These are phyloP conservation scores for Plasmopara halstedii DNA, from an alignment of 352 stramenopile species.

Conservation along the genomic window DNA sequence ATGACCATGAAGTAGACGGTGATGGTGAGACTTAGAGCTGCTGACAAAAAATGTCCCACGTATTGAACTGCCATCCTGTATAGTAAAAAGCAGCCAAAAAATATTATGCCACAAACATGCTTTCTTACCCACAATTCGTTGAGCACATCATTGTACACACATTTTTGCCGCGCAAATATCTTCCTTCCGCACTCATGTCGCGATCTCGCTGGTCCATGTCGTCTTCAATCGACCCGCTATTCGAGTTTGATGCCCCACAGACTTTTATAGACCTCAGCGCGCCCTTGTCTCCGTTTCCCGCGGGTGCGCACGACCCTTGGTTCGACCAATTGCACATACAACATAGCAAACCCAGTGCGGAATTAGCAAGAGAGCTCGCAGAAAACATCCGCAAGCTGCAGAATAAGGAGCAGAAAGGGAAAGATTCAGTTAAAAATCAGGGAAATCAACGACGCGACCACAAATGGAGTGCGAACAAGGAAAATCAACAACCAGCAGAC, in stretches of 20 bases:
- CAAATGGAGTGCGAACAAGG: conserved; percentile 17
- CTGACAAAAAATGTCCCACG: too few species aligned
- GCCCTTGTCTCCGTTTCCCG: conserved; percentile 5
- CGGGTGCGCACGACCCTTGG: conserved; percentile 44
- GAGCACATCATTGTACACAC: too few species aligned
- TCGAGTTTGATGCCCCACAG: conserved; percentile 70
- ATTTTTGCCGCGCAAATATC: conserved; percentile 1
- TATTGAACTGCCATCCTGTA: too few species aligned
- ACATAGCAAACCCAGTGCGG: conserved; percentile 54
- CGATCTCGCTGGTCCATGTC: conserved; percentile 2
- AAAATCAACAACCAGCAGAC: conserved; percentile 22
- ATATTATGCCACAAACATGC: too few species aligned
- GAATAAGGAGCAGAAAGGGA: conserved; percentile 9
- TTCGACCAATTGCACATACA: conserved; percentile 47
- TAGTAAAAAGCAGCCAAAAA: too few species aligned
- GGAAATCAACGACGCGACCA: background rate
- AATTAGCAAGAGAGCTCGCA: conserved; percentile 31
- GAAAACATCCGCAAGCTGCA: conserved; percentile 9
- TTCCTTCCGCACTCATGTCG: conserved; percentile 5
- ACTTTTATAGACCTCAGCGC: conserved; percentile 45
- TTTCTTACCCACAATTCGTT: too few species aligned
- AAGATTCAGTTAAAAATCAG: background rate
- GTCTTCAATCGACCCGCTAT: conserved; percentile 41
- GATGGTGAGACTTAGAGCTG: too few species aligned
- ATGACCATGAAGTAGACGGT: too few species aligned